A percentile compares a stretch with the other conserved stretches of the same genome.
These are phyloP conservation scores for Globisporangium carolinianum DNA, from an alignment of 352 stramenopile species.

Conservation along the genomic window DNA sequence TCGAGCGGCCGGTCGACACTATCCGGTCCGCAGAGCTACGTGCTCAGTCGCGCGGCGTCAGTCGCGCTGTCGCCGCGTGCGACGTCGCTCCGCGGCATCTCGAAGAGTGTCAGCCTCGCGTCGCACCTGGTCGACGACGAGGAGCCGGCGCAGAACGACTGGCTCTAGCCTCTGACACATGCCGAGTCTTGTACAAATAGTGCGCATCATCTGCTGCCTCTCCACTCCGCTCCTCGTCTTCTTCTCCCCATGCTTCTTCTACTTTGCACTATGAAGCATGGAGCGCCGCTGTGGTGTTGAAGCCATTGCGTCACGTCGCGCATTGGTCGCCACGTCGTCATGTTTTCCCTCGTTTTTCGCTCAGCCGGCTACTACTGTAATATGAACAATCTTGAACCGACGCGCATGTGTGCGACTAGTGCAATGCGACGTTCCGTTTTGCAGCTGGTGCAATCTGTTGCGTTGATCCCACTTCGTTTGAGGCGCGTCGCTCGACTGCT, in stretches of 20 bases:
- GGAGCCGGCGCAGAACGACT: slow-evolving; percentile 64
- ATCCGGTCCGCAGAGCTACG: slow-evolving; percentile 30
- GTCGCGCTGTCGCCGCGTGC: slow-evolving; percentile 44
- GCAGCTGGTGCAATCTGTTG: too few relatives aligned
- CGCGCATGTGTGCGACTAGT: slow-evolving; percentile 4
- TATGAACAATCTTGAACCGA: slow-evolving; percentile 13
- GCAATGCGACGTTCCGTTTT: not conserved
- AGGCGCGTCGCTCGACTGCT: too few relatives aligned
- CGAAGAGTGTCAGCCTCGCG: slow-evolving; percentile 68
- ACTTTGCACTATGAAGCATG: too few relatives aligned
- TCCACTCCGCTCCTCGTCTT: too few relatives aligned
- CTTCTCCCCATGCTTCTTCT: too few relatives aligned
- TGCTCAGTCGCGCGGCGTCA: slow-evolving; percentile 42
- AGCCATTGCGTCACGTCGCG: too few relatives aligned
- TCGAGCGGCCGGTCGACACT: slow-evolving; percentile 26
- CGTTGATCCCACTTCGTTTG: too few relatives aligned
- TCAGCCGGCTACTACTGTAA: slow-evolving; percentile 15
- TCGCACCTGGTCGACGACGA: slow-evolving; percentile 54
- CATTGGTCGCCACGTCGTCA: too few relatives aligned
- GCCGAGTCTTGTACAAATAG: slow-evolving; percentile 13
- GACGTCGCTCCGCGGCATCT: slow-evolving; percentile 38
- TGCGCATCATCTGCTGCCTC: not conserved
- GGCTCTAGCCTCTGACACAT: slow-evolving; percentile 41
- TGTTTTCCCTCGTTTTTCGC: not conserved
- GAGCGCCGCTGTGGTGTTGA: too few relatives aligned